Conservation (phyloP, 495 filamentous ascomycete genomes). For the Tetracladium setigerum region DNA sequence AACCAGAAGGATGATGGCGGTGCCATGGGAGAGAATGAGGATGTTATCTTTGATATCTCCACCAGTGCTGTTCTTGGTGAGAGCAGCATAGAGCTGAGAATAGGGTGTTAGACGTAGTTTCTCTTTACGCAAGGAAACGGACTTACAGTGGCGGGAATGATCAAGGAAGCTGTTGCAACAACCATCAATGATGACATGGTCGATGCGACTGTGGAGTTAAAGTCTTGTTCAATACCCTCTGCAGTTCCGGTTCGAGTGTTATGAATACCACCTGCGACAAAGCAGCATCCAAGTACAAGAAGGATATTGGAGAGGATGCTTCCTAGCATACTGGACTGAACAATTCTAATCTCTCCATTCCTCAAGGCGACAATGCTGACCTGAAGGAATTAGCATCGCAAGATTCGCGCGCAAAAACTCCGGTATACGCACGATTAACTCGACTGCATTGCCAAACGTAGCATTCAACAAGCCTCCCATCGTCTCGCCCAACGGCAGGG, state of each 20-base stretch:
- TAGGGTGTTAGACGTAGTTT: background rate
- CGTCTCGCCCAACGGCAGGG: slow-evolving; percentile 76
- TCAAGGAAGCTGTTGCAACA: slow-evolving; percentile 81
- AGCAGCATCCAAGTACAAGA: slow-evolving; percentile 93
- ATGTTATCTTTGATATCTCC: slow-evolving; percentile 53
- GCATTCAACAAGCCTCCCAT: slow-evolving; percentile 91
- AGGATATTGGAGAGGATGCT: slow-evolving; percentile 95
- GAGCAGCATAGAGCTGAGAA: slow-evolving; percentile 35
- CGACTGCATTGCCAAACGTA: slow-evolving; percentile 96
- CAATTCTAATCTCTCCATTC: slow-evolving; percentile 86
- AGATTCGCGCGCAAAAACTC: slow-evolving; percentile 1
- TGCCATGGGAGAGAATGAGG: slow-evolving; percentile 80
- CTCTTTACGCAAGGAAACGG: slow-evolving; percentile 24
- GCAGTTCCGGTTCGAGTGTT: slow-evolving; percentile 38
- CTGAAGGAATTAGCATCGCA: slow-evolving; percentile 35
- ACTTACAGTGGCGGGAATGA: slow-evolving; percentile 79
- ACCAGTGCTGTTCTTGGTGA: slow-evolving; percentile 25
- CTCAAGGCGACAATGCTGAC: slow-evolving; percentile 90
- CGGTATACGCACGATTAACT: slow-evolving; percentile 72
- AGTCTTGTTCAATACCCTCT: slow-evolving; percentile 54
- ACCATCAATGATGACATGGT: slow-evolving; percentile 97
- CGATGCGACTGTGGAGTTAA: slow-evolving; percentile 83
- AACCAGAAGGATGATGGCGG: slow-evolving; percentile 77
- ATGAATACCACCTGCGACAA: slow-evolving; percentile 75
- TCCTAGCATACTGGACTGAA: slow-evolving; percentile 96